Evolutionary conservation across 83 land plant genomes (phyloP).

Genomic region (Diphasiastrum complanatum): DNA sequence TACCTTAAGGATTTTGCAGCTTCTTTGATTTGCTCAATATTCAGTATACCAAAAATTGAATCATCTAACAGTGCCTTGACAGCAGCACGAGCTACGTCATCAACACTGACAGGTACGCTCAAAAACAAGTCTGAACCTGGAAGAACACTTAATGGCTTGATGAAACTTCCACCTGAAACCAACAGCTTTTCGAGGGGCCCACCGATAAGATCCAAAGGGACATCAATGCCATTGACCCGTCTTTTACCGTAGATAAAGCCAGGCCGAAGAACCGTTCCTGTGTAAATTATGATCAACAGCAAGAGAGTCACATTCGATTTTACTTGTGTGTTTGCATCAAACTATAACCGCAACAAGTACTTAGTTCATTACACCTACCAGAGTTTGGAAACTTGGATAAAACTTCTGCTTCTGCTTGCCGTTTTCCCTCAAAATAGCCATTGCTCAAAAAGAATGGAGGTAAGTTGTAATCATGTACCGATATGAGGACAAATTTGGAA

Average conservation of each 20-base stretch:
- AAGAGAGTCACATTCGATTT: not conserved
- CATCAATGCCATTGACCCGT: constrained; percentile 66
- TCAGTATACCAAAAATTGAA: constrained; percentile 71
- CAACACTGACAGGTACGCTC: constrained; percentile 85
- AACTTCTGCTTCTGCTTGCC: constrained; percentile 85
- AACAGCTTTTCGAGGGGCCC: constrained; percentile 75
- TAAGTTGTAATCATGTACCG: constrained; percentile 97
- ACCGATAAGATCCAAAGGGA: constrained; percentile 77
- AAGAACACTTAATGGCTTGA: constrained; percentile 54
- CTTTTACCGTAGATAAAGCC: constrained; percentile 96
- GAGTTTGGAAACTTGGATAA: constrained; percentile 67
- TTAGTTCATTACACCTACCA: constrained; percentile 38
- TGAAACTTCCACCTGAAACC: constrained; percentile 47
- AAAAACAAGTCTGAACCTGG: constrained; percentile 85
- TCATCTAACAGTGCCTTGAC: constrained; percentile 65
- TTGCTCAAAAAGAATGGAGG: constrained; percentile 59
- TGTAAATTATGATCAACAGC: not conserved
- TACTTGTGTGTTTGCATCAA: not conserved
- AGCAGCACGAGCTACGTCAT: constrained; percentile 78
- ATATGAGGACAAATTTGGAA: constrained; percentile 75
- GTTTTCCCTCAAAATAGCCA: constrained; percentile 88
- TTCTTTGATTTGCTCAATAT: constrained; percentile 87
- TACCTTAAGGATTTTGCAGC: constrained; percentile 54
- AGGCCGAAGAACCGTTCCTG: constrained; percentile 87
- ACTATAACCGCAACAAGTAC: not conserved